Percentiles rank a stretch among this genome's conserved stretches.
Conservation (phyloP, 768 basidiomycete species). For the Podaxis carcinomalis region DNA sequence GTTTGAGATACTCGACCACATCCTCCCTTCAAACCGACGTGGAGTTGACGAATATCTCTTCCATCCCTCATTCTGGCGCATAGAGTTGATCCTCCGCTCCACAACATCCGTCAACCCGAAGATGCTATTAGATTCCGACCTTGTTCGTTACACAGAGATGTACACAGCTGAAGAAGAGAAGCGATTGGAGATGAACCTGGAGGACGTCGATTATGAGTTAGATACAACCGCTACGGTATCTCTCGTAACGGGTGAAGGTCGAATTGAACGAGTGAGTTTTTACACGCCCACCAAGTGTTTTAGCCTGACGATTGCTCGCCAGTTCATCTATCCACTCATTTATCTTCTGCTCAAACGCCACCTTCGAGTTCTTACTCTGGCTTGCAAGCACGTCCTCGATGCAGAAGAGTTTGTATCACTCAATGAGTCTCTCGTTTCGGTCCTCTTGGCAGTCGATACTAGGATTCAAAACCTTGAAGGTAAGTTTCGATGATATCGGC, state of each 20-base stretch:
- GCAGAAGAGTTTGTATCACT: conserved; percentile 25
- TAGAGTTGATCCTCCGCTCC: conserved; percentile 29
- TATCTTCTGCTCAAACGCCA: conserved; percentile 29
- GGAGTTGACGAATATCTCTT: conserved; percentile 30
- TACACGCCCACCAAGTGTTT: no score
- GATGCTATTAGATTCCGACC: conserved; percentile 22
- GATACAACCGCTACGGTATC: conserved; percentile 28
- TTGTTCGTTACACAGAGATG: conserved; percentile 23
- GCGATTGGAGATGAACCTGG: conserved; percentile 22
- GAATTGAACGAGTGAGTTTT: conserved; percentile 29
- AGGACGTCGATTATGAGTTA: conserved; percentile 26
- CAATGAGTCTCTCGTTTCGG: conserved; percentile 26
- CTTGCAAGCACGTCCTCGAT: conserved; percentile 30
- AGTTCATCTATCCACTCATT: conserved; percentile 31
- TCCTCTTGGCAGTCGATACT: conserved; percentile 25
- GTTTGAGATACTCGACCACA: conserved; percentile 24
- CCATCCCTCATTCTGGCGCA: conserved; percentile 27
- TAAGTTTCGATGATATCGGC: conserved; percentile 4
- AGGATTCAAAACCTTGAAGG: conserved; percentile 29
- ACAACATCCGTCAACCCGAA: conserved; percentile 24
- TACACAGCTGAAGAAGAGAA: conserved; percentile 26
- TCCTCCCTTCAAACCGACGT: conserved; percentile 27
- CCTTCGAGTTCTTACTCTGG: conserved; percentile 25
- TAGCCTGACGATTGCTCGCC: background rate
- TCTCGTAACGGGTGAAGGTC: conserved; percentile 29